These are phyloP conservation scores for Pilatotrama ljubarskyi DNA, from an alignment of 768 basidiomycete genomes.

Conservation along the genomic window DNA sequence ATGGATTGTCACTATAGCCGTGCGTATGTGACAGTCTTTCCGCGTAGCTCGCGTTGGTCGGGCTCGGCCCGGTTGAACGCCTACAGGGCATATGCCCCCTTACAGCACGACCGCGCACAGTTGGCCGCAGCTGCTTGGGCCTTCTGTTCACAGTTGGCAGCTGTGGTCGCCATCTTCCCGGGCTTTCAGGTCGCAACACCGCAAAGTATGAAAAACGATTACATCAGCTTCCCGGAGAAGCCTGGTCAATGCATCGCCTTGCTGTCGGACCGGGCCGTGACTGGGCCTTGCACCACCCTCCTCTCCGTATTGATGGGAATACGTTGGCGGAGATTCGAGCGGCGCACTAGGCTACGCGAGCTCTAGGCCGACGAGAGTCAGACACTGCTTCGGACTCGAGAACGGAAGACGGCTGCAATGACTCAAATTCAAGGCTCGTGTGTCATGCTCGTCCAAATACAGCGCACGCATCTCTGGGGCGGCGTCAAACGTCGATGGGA, in stretches of 20 bases:
- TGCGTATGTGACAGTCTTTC: not conserved
- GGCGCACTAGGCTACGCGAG: not conserved
- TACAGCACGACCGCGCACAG: not conserved
- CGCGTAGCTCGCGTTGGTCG: not conserved
- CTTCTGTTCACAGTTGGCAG: not conserved
- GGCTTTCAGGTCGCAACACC: not conserved
- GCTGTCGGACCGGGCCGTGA: conserved; percentile 10
- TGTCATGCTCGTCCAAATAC: not conserved
- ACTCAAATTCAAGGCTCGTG: not conserved
- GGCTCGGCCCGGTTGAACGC: not conserved
- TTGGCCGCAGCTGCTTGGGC: not conserved
- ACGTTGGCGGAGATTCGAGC: not conserved
- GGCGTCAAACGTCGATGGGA: conserved; percentile 6
- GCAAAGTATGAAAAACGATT: not conserved
- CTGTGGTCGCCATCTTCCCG: not conserved
- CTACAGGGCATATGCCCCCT: not conserved
- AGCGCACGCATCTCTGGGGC: conserved; percentile 1
- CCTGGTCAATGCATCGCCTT: not conserved
- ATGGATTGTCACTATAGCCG: not conserved
- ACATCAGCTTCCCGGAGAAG: conserved; percentile 9
- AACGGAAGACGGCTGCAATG: conserved; percentile 6
- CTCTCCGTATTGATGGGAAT: not conserved
- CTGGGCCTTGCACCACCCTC: not conserved
- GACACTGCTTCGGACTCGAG: conserved; percentile 16
- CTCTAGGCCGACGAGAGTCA: not conserved